Conservation (phyloP, 441 rosid species). For the Pelargonium citronellum region DNA sequence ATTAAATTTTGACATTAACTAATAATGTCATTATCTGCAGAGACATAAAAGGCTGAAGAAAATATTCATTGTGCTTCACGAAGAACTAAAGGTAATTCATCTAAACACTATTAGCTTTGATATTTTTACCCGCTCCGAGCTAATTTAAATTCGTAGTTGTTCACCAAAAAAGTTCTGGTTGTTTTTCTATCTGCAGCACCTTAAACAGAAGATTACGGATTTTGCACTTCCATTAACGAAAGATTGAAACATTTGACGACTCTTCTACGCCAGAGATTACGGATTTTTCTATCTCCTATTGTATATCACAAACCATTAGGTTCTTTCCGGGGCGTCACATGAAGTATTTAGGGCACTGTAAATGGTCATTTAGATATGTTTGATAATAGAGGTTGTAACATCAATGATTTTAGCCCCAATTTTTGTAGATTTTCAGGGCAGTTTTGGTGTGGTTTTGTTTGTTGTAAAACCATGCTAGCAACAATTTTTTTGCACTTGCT, state of each 20-base stretch:
- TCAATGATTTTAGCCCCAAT: too few relatives aligned
- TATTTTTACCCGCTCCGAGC: background rate
- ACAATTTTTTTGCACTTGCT: too few relatives aligned
- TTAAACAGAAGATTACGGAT: constrained; percentile 76
- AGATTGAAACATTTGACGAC: constrained; percentile 29
- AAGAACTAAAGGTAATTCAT: constrained; percentile 65
- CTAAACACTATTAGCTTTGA: constrained; percentile 1
- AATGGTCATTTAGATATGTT: too few relatives aligned
- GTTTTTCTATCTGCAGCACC: constrained; percentile 42
- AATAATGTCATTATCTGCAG: constrained; percentile 40
- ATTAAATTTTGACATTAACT: constrained; percentile 6
- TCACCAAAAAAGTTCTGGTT: background rate
- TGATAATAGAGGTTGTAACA: too few relatives aligned
- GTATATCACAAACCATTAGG: too few relatives aligned
- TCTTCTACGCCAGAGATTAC: too few relatives aligned
- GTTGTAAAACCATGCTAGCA: too few relatives aligned
- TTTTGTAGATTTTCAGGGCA: too few relatives aligned
- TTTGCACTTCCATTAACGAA: constrained; percentile 40
- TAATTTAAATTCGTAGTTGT: background rate
- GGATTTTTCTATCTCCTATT: too few relatives aligned
- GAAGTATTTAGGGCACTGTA: too few relatives aligned
- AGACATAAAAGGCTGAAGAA: constrained; percentile 76
- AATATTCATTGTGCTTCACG: constrained; percentile 74
- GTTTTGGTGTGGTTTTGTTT: too few relatives aligned
- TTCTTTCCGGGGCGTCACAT: too few relatives aligned